Conservation (phyloP, 176 grass and related monocot species). For the Alloteropsis semialata region DNA sequence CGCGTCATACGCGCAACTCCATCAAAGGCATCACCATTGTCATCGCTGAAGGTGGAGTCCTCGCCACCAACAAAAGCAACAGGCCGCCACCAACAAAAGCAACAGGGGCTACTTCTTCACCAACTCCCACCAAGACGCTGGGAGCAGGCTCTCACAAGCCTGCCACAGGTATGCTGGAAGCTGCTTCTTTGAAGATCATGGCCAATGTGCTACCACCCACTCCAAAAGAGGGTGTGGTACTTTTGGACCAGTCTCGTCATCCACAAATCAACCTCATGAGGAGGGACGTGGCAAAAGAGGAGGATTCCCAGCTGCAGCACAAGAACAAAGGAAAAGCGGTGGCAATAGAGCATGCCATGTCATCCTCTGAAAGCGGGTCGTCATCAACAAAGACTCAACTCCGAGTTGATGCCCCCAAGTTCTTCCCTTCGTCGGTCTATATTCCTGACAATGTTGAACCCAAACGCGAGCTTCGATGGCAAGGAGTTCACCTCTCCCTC, state of each 20-base stretch:
- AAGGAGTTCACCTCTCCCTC: no score
- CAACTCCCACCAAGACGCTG: not conserved
- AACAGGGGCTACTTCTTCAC: not conserved
- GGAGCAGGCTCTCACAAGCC: not conserved
- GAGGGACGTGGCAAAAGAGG: not conserved
- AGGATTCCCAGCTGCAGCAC: accelerated
- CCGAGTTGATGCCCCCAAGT: no score
- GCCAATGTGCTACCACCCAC: not conserved
- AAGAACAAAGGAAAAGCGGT: not conserved
- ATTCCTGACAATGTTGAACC: no score
- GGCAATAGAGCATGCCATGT: not conserved
- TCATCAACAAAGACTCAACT: not conserved
- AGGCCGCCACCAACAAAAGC: not conserved
- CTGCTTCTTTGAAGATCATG: not conserved
- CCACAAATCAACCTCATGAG: not conserved
- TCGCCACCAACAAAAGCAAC: no score
- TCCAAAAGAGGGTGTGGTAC: no score
- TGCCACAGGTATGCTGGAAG: not conserved
- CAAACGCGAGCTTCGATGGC: no score
- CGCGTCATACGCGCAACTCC: no score
- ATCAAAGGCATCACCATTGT: not conserved
- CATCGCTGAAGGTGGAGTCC: not conserved
- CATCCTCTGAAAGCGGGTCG: not conserved
- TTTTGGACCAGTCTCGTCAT: not conserved
- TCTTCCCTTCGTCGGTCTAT: no score